phyloP scores from a whole-genome alignment of 1,139 yeast genomes.

The Yamadazyma blattariae region DNA sequence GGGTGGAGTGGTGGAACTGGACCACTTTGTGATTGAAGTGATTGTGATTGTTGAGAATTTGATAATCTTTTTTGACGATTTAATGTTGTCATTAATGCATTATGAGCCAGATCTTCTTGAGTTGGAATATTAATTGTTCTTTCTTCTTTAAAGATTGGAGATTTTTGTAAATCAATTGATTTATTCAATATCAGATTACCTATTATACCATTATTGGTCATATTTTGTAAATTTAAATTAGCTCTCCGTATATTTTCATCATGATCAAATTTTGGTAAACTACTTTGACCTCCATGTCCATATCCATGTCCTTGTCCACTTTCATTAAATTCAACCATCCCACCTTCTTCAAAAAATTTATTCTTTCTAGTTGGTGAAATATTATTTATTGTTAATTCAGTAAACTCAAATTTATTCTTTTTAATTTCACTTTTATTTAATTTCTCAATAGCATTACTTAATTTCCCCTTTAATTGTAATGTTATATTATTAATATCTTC shows the following conservation, averaged over 20 bases:
- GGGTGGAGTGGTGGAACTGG: no score
- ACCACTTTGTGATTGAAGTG: neutral
- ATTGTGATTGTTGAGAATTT: constrained; percentile 15
- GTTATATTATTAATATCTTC: constrained; percentile 41
- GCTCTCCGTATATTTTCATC: constrained; percentile 19
- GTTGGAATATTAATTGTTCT: constrained; percentile 21
- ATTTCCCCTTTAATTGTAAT: constrained; percentile 33
- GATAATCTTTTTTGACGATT: constrained; percentile 13
- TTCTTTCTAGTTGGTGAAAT: neutral
- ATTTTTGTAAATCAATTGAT: constrained; percentile 16
- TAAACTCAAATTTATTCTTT: constrained; percentile 24
- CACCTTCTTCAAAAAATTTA: no score
- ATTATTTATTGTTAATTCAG: constrained; percentile 28
- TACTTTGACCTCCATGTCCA: neutral
- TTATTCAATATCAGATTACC: constrained; percentile 4
- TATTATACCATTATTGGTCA: constrained; percentile 12
- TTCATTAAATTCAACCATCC: no score
- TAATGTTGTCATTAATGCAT: constrained; percentile 39
- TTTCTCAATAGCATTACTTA: constrained; percentile 42
- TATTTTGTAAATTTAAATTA: constrained; percentile 37
- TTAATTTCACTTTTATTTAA: constrained; percentile 17
- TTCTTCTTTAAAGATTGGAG: constrained; percentile 21
- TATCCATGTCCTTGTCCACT: no score
- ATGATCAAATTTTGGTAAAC: constrained; percentile 8
- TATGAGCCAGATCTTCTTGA: constrained; percentile 39